These are phyloP conservation scores for Bipolaris cookei DNA, from an alignment of 2,329 filamentous ascomycete species.

Conservation along the genomic window DNA sequence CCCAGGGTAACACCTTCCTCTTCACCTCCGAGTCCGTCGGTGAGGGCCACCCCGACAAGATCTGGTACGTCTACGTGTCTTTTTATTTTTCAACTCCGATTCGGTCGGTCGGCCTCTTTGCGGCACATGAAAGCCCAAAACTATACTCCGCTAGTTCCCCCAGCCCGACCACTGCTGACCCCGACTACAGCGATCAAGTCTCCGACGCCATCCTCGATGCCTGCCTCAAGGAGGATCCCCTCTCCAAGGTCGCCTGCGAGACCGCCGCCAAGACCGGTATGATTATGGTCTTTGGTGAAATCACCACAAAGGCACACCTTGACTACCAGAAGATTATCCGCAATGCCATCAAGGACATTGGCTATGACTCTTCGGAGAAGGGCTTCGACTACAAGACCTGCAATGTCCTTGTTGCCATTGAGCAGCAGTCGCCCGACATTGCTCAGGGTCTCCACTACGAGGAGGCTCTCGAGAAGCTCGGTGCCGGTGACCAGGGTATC, in stretches of 20 bases:
- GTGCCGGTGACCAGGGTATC: constrained; percentile 99
- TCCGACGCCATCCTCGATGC: constrained; percentile 99
- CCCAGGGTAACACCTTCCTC: constrained; percentile 49
- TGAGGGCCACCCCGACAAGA: constrained; percentile 84
- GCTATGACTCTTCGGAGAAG: constrained; percentile 96
- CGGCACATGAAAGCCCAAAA: too few species aligned
- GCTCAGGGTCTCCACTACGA: constrained; percentile 99
- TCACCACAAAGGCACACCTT: constrained; percentile 92
- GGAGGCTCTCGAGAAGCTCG: constrained; percentile 94
- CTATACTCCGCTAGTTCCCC: background rate
- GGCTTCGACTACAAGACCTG: constrained; percentile 99
- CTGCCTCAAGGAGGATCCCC: constrained; percentile 89
- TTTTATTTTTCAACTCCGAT: constrained; percentile 1
- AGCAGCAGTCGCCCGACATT: constrained; percentile 98
- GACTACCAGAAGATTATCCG: constrained; percentile 99
- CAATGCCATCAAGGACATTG: constrained; percentile 94
- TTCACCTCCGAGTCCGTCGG: constrained; percentile 62
- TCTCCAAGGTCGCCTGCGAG: constrained; percentile 99
- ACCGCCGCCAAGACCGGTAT: constrained; percentile 99
- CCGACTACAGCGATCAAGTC: constrained; percentile 76
- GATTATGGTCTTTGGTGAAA: constrained; percentile 87
- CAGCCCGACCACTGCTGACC: constrained; percentile 20
- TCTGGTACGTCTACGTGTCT: constrained; percentile 62
- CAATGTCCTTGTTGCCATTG: constrained; percentile 97
- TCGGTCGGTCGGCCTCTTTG: background rate